phyloP scores from a whole-genome alignment of 106 monocot genomes.

The Xerophyta viscosa region DNA sequence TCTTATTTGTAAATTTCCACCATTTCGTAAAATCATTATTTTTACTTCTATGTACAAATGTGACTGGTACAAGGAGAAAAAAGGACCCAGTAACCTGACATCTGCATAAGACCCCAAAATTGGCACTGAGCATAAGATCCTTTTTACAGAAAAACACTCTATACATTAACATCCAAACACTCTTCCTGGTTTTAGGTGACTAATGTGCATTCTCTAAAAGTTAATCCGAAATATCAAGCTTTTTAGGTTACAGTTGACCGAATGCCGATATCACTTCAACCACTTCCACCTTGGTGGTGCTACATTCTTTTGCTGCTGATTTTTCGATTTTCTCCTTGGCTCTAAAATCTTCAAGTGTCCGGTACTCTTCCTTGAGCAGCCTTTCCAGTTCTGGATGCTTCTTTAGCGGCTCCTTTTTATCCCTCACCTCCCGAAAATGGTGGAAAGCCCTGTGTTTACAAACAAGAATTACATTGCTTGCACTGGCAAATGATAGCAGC shows the following conservation, averaged over 20 bases:
- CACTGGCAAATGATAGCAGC: no score
- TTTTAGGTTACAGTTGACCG: no score
- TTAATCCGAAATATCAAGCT: no score
- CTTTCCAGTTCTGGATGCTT: slow-evolving; percentile 66
- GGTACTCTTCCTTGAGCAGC: slow-evolving; percentile 71
- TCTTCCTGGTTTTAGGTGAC: no score
- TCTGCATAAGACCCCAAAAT: slow-evolving; percentile 26
- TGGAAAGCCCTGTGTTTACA: slow-evolving; percentile 68
- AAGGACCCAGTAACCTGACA: slow-evolving; percentile 18
- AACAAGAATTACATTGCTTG: neutral
- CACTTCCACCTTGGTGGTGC: neutral
- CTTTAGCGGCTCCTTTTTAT: slow-evolving; percentile 27
- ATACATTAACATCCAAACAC: neutral
- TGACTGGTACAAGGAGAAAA: slow-evolving; percentile 21
- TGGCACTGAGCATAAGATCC: slow-evolving; percentile 13
- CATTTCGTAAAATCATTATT: slow-evolving; percentile 25
- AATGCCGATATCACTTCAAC: no score
- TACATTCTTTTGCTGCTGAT: slow-evolving; percentile 14
- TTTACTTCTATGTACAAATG: slow-evolving; percentile 52
- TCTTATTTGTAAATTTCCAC: slow-evolving; percentile 50
- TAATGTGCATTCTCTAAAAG: no score
- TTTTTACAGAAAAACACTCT: slow-evolving; percentile 2
- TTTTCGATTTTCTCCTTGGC: slow-evolving; percentile 40
- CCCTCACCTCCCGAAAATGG: slow-evolving; percentile 40
- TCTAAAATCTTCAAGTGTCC: slow-evolving; percentile 58